phyloP scores from a whole-genome alignment of 257 asterid genomes.

The Thymus mandschuricus region DNA sequence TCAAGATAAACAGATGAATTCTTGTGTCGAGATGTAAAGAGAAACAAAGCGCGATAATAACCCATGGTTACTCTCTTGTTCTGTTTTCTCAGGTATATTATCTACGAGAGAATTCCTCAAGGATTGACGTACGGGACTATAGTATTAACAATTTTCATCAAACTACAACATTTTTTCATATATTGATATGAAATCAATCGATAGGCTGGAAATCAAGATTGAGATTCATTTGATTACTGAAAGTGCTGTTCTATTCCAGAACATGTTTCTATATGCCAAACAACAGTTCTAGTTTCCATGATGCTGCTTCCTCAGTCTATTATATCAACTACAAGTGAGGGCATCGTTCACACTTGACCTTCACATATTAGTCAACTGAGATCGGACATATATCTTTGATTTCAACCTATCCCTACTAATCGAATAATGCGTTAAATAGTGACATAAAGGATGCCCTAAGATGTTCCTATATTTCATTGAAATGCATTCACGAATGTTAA shows the following conservation, averaged over 20 bases:
- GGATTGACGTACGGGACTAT: not conserved
- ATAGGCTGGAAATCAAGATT: not conserved
- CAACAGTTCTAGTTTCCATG: not conserved
- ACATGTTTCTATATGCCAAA: not conserved
- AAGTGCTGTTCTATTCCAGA: not conserved
- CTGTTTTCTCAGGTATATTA: not conserved
- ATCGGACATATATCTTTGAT: slow-evolving; percentile 2
- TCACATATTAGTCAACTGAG: slow-evolving; percentile 5
- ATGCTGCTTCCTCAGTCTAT: slow-evolving; percentile 6
- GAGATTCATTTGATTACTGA: not conserved
- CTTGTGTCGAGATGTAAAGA: not conserved
- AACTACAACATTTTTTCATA: not conserved
- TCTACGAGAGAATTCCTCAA: not conserved
- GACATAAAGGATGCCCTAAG: not conserved
- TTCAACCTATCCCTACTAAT: not conserved
- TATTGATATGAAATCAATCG: not conserved
- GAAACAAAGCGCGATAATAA: not conserved
- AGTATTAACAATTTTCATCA: not conserved
- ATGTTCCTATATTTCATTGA: not conserved
- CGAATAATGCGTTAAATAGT: not conserved
- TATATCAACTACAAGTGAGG: not conserved
- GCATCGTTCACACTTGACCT: not conserved
- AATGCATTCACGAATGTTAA: not conserved
- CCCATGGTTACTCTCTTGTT: not conserved
- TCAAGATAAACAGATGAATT: not conserved